Evolutionary conservation across 768 basidiomycete genomes (phyloP), one percentile per base, ranked within the genome.

Genomic region (Mycena amicta): DNA sequence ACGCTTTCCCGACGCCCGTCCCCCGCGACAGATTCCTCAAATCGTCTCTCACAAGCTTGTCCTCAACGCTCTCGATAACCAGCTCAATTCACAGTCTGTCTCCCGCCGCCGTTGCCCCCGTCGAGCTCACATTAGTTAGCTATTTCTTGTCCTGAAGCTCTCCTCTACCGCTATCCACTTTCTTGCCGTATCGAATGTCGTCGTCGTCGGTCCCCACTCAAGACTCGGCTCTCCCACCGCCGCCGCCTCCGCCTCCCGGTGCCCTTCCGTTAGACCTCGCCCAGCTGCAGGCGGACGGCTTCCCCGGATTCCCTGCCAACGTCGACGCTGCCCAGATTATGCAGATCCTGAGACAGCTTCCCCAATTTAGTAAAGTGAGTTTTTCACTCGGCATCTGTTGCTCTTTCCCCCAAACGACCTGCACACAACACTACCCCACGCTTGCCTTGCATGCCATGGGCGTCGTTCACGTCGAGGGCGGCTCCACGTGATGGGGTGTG

Each of bases 401-500:
- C 43, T 45, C 43, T 45, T 45, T 13, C 13, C 43, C 43, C 20
- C 43, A n/a, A n/a, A n/a, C n/a, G n/a, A n/a, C n/a, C n/a, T n/a
- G n/a, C n/a, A n/a, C n/a, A n/a, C n/a, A n/a, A n/a, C n/a, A n/a
- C n/a, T n/a, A n/a, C n/a, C n/a, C n/a, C n/a, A n/a, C n/a, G n/a
- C n/a, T n/a, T n/a, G n/a, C n/a, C n/a, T n/a, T n/a, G n/a, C n/a
- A n/a, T n/a, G n/a, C n/a, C n/a, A n/a, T n/a, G n/a, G n/a, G n/a
- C n/a, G n/a, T n/a, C n/a, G n/a, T 45, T 45, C 43, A 45, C 43
- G 43, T 45, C 43, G 43, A 8, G 5, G 43, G 13, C 8, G 13
- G 15, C 64, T 54, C 62, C 64, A 66, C 64, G 64, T 66, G 64
- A 66, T 66, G 58, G 64, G 58, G 43, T 51, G n/a, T 25, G 56